Evolutionary conservation across 78 protist species (phyloP), one percentile per base, ranked within the genome.

Genomic region (Cavenderia fasciculata): DNA sequence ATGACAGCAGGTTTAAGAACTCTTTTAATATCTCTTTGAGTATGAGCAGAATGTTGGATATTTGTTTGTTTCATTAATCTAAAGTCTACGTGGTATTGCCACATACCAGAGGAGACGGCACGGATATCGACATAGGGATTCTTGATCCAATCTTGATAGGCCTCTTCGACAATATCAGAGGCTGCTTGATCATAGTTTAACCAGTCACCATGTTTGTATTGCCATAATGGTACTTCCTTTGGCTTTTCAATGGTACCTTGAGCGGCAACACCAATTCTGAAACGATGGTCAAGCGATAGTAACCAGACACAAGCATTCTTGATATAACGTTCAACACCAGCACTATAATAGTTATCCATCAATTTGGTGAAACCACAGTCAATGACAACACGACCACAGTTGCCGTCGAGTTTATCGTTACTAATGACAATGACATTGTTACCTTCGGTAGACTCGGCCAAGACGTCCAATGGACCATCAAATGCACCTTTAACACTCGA

Each of bases 81-180:
- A n/a, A 92, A 92, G 66, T 92, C 56, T 2, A 92, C 73, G 36
- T 40, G 43, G 76, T 92, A 92, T 11, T 44, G 19, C 87, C 86
- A 92, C 18, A 5, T 0, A 18, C 95, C 95, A 38, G 65, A 36
- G 41, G 87, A 34, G 11, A 92, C 87, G 2, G 90, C 49, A 31
- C 95, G 44, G 52, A 92, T 88, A 29, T 86, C 92, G 23, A 86
- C 31, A 23, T 29, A 12, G 31, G 92, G 95, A 25, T 92, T 87
- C 0, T n/a, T n/a, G 6, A 18, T 27, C 85, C 75, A 92, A 23
- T 85, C 73, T 59, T 85, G 82, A 51, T 73, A 92, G 25, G 47
- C 86, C n/a, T 75, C 74, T 23, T 92, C 95, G 8, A 66, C 85
- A 0, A 70, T 36, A 36, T 49, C 31, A n/a, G 86, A 43, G 2